These are phyloP conservation scores for Phylloporus arenicola DNA, from an alignment of 768 basidiomycete species.

Conservation along the genomic window DNA sequence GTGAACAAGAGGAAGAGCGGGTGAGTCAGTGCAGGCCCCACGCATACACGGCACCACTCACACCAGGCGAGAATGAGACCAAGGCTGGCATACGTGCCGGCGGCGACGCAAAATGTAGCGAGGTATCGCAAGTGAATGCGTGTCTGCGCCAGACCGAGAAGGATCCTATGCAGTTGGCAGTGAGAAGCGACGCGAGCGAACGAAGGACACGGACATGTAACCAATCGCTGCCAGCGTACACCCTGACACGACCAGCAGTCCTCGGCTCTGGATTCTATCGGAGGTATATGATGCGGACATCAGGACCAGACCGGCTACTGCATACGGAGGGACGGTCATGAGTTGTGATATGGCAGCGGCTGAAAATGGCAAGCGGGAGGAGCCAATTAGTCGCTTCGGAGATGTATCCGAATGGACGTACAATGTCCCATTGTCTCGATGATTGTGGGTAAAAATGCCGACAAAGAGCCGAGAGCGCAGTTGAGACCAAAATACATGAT, in stretches of 20 bases:
- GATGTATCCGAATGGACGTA: slow-evolving; percentile 17
- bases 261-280: slow-evolving; percentile 42
- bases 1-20: neutral
- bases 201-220: slow-evolving; percentile 32
- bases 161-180: slow-evolving; percentile 16
- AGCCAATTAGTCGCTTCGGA: neutral
- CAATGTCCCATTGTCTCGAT: slow-evolving; percentile 46
- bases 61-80: slow-evolving; percentile 47
- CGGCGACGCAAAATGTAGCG: slow-evolving; percentile 41
- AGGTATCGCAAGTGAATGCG: slow-evolving; percentile 38
- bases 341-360: slow-evolving; percentile 43
- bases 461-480: slow-evolving; percentile 44
- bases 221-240: slow-evolving; percentile 35
- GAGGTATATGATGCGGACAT: slow-evolving; percentile 36
- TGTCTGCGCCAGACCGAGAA: slow-evolving; percentile 30
- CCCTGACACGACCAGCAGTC: slow-evolving; percentile 29
- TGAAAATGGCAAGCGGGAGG: slow-evolving; percentile 13
- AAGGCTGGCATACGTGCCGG: slow-evolving; percentile 42
- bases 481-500: slow-evolving; percentile 46
- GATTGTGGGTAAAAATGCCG: slow-evolving; percentile 53
- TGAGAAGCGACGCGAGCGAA: neutral
- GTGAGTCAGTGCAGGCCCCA: neutral
- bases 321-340: slow-evolving; percentile 52
- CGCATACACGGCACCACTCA: slow-evolving; percentile 19
- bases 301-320: slow-evolving; percentile 36